phyloP scores from a whole-genome alignment of 1,284 basidiomycete species.

The Trichosporon sp. region DNA sequence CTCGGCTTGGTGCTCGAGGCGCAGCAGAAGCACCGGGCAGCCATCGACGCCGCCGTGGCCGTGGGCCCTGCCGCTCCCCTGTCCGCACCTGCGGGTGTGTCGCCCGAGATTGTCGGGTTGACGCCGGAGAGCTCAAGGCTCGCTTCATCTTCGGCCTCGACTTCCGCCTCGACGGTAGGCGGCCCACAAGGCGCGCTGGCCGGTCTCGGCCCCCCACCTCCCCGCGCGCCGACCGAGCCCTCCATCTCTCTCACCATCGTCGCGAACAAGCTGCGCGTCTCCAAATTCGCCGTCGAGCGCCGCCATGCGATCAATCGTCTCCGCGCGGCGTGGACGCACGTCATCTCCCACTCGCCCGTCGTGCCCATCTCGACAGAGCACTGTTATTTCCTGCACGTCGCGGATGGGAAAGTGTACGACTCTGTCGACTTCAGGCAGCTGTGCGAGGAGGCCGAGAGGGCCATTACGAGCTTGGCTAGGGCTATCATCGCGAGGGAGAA shows the following conservation, averaged over 20 bases:
- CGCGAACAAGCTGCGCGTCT: slow-evolving; percentile 27
- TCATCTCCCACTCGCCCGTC: slow-evolving; percentile 12
- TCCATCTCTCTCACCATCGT: slow-evolving; percentile 1
- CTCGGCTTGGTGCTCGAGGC: neutral
- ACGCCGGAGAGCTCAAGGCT: neutral
- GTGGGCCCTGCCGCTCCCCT: no score
- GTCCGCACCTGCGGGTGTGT: no score
- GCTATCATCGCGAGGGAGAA: neutral
- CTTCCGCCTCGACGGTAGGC: neutral
- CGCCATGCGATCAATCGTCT: slow-evolving; percentile 28
- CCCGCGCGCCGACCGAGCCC: neutral
- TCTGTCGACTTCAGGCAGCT: neutral
- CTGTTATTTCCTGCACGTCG: neutral
- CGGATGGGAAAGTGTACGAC: neutral
- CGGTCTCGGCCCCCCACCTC: neutral
- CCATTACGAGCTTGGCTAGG: neutral
- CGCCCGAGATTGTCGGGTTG: no score
- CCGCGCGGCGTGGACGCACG: slow-evolving; percentile 28
- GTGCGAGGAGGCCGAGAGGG: slow-evolving; percentile 5
- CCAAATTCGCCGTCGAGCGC: slow-evolving; percentile 36
- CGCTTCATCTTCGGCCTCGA: no score
- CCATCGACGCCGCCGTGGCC: neutral
- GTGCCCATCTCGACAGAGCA: neutral
- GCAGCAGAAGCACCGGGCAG: neutral
- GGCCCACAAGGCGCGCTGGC: neutral